These are phyloP conservation scores for Colletotrichum camelliae DNA, from an alignment of 2,329 filamentous ascomycete genomes.

Conservation along the genomic window DNA sequence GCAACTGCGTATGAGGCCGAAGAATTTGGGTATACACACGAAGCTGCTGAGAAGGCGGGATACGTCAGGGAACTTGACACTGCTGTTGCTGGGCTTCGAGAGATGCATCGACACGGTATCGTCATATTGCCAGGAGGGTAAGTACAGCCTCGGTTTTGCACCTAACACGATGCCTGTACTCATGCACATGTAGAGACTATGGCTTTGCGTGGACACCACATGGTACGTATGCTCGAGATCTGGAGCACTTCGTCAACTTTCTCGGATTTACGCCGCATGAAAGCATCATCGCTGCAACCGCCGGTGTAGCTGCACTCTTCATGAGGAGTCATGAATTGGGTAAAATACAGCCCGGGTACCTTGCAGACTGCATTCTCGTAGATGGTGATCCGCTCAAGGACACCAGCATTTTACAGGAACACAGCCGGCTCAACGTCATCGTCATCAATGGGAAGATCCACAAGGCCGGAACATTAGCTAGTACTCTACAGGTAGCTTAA, in stretches of 20 bases:
- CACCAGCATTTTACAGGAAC: neutral
- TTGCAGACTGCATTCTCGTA: neutral
- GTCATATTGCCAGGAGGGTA: neutral
- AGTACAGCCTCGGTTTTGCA: neutral
- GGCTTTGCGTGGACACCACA: neutral
- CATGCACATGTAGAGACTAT: neutral
- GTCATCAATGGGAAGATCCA: neutral
- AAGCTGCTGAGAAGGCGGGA: neutral
- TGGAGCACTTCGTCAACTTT: neutral
- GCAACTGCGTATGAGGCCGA: neutral
- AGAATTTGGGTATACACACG: neutral
- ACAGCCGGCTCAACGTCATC: neutral
- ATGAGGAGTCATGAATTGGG: neutral
- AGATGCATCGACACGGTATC: neutral
- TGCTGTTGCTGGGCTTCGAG: neutral
- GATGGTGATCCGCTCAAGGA: neutral
- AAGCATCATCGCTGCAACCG: neutral
- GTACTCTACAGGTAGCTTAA: no score
- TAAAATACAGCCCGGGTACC: neutral
- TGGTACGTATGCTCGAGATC: neutral
- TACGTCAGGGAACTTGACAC: neutral
- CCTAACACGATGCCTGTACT: neutral
- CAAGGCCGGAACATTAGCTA: neutral
- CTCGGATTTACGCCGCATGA: neutral
- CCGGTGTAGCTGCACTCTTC: neutral